These are phyloP conservation scores for Cyanidiococcus yangmingshanensis DNA, from an alignment of 23 red algal genomes.

Conservation along the genomic window DNA sequence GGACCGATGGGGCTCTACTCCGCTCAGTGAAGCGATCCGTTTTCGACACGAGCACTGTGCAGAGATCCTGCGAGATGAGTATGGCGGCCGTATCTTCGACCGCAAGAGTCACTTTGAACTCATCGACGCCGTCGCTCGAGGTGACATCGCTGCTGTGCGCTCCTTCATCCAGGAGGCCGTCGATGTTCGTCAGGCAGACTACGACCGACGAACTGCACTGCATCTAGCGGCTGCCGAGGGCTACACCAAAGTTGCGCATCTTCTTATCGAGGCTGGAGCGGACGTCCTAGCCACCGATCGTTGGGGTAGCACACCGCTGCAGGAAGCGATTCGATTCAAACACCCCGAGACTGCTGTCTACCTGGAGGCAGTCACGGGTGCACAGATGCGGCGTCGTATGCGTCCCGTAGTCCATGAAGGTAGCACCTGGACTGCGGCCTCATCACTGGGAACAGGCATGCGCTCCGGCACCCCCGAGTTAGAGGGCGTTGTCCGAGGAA, in stretches of 20 bases:
- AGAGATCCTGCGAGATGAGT: background rate
- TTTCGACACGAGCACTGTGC: constrained; percentile 15
- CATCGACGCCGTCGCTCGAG: constrained; percentile 58
- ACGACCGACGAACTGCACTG: constrained; percentile 81
- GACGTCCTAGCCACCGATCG: constrained; percentile 52
- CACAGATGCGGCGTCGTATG: background rate
- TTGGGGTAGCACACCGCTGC: constrained; percentile 81
- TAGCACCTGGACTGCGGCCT: background rate
- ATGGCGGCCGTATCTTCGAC: constrained; percentile 2
- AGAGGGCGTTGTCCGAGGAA: background rate
- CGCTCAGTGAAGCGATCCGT: constrained; percentile 50
- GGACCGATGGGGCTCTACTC: constrained; percentile 73
- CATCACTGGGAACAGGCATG: background rate
- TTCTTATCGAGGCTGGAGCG: constrained; percentile 73
- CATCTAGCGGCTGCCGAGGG: constrained; percentile 89
- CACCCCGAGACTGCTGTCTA: constrained; percentile 19
- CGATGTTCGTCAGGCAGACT: constrained; percentile 56
- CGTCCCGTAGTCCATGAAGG: background rate
- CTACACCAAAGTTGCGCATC: constrained; percentile 39
- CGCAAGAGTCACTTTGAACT: constrained; percentile 24
- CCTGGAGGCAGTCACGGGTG: background rate
- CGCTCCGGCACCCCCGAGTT: background rate
- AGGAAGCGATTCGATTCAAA: constrained; percentile 36
- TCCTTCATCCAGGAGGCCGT: constrained; percentile 50
- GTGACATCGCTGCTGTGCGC: constrained; percentile 26